Percentiles rank a stretch among this genome's conserved stretches.
Evolutionary conservation across 1,284 basidiomycete genomes (phyloP).

Genomic region (Cryptococcus hybrid): DNA sequence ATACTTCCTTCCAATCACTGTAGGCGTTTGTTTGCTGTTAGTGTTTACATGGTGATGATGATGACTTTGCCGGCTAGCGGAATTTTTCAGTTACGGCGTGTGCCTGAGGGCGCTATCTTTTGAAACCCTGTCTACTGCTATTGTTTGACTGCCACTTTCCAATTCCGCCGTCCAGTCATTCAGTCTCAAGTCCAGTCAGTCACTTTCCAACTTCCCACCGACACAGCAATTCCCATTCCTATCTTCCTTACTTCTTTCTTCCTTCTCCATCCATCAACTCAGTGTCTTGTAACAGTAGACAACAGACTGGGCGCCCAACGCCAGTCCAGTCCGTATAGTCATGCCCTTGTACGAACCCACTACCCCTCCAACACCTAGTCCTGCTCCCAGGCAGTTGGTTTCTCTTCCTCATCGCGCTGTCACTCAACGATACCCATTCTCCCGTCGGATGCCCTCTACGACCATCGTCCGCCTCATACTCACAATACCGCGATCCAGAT

Average conservation of each 20-base stretch:
- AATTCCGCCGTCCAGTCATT: too few species aligned
- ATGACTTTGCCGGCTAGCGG: too few species aligned
- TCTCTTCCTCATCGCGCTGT: background rate
- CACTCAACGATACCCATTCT: background rate
- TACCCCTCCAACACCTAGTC: background rate
- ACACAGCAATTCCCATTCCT: too few species aligned
- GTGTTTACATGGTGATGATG: too few species aligned
- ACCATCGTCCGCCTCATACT: background rate
- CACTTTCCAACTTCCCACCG: too few species aligned
- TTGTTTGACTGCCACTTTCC: too few species aligned
- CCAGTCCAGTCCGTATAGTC: background rate
- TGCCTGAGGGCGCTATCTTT: too few species aligned
- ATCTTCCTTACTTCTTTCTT: background rate
- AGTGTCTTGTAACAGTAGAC: background rate
- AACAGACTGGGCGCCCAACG: background rate
- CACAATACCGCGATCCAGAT: background rate
- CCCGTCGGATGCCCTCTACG: background rate
- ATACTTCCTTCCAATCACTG: too few species aligned
- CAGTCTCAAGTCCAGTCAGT: too few species aligned
- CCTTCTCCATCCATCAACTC: conserved; percentile 1
- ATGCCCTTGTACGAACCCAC: background rate
- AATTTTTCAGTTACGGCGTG: too few species aligned
- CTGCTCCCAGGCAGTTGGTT: background rate
- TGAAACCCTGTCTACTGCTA: too few species aligned
- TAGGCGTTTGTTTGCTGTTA: too few species aligned